Conservation (phyloP, 306 rosid species). For the Myrica gale region DNA sequence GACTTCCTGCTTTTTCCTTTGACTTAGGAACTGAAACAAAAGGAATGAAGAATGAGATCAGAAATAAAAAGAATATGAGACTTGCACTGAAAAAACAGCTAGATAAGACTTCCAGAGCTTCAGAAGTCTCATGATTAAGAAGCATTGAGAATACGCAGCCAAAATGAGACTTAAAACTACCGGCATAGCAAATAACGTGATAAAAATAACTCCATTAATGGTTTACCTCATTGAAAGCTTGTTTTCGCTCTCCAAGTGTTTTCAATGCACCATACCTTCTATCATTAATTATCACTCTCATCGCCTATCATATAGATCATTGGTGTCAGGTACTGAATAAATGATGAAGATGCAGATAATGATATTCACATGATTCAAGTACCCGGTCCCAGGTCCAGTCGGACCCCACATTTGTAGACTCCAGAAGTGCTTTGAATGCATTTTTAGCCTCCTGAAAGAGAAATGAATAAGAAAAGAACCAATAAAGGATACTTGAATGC, state of each 20-base stretch:
- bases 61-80: background rate
- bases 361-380: constrained; percentile 24
- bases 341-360: background rate
- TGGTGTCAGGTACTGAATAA: constrained; percentile 19
- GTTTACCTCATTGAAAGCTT: constrained; percentile 86
- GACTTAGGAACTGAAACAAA: constrained; percentile 62
- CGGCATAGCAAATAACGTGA: background rate
- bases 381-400: constrained; percentile 99
- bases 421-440: constrained; percentile 81
- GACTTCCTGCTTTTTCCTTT: constrained; percentile 75
- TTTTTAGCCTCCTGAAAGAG: constrained; percentile 77
- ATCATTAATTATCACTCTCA: constrained; percentile 86
- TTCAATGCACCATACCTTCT: constrained; percentile 84
- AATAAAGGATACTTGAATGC: constrained; percentile 20
- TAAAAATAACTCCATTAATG: constrained; percentile 15
- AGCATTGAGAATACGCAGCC: background rate
- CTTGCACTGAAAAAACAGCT: background rate
- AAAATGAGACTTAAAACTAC: background rate
- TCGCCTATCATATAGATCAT: constrained; percentile 52
- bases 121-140: background rate
- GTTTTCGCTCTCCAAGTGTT: constrained; percentile 94
- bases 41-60: background rate
- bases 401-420: constrained; percentile 78
- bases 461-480: constrained; percentile 28
- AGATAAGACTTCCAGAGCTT: background rate